phyloP scores from a whole-genome alignment of 2,329 filamentous ascomycete genomes.

The Sporothrix euskadiensis region DNA sequence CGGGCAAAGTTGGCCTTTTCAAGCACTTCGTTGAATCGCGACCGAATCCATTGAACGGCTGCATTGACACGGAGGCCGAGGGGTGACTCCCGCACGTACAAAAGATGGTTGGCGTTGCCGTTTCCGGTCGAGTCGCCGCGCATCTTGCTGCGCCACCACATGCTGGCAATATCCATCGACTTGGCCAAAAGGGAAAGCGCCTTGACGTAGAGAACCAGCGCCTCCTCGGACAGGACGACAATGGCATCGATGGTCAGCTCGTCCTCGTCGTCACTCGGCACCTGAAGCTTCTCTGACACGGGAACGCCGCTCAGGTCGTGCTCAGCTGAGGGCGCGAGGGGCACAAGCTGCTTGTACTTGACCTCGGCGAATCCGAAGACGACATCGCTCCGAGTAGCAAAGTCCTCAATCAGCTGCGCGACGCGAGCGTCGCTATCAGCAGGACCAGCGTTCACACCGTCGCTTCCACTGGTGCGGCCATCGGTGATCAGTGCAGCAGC shows the following conservation, averaged over 20 bases:
- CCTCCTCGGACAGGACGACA: constrained; percentile 87
- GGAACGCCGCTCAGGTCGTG: constrained; percentile 67
- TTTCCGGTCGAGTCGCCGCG: constrained; percentile 55
- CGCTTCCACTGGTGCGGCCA: constrained; percentile 23
- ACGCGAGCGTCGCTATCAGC: constrained; percentile 78
- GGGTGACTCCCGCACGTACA: constrained; percentile 49
- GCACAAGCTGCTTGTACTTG: constrained; percentile 96
- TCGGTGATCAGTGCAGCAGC: constrained; percentile 31
- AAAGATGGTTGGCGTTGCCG: constrained; percentile 39
- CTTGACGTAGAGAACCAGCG: constrained; percentile 94
- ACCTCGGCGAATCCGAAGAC: constrained; percentile 98
- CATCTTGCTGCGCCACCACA: constrained; percentile 84
- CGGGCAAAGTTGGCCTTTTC: constrained; percentile 97
- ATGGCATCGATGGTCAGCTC: constrained; percentile 83
- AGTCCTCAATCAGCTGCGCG: constrained; percentile 83
- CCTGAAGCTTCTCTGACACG: constrained; percentile 48
- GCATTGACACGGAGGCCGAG: constrained; percentile 76
- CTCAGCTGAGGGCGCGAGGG: constrained; percentile 75
- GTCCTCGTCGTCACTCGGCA: constrained; percentile 64
- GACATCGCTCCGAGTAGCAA: constrained; percentile 89
- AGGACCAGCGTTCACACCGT: constrained; percentile 50
- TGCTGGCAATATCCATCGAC: constrained; percentile 90
- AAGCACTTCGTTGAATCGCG: constrained; percentile 92
- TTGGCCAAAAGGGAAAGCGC: constrained; percentile 85
- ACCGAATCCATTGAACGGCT: constrained; percentile 92